Conservation (phyloP, 306 rosid genomes). For the Astragalus membranaceus region DNA sequence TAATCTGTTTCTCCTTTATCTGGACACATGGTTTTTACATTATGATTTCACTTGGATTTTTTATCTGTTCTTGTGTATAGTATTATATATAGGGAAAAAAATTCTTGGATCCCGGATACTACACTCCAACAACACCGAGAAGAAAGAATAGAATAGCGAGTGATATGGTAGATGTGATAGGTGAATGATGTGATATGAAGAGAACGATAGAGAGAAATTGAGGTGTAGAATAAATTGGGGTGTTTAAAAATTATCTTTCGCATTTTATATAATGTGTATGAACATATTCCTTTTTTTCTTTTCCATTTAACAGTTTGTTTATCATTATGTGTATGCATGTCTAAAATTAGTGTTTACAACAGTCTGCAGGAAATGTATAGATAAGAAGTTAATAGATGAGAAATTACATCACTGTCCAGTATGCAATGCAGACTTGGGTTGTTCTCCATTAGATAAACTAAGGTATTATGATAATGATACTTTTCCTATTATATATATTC, state of each 20-base stretch:
- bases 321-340: background rate
- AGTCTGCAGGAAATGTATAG: slow-evolving; percentile 78
- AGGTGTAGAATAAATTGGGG: no score
- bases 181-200: no score
- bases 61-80: no score
- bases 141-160: no score
- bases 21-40: background rate
- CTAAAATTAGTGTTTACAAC: slow-evolving; percentile 15
- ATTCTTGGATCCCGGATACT: no score
- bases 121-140: no score
- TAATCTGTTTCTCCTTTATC: background rate
- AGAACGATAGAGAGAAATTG: no score
- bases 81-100: no score
- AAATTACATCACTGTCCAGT: slow-evolving; percentile 37
- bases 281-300: background rate
- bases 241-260: no score
- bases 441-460: slow-evolving; percentile 49
- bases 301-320: background rate
- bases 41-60: no score
- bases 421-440: slow-evolving; percentile 53
- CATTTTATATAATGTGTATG: background rate
- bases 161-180: no score
- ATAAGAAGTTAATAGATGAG: slow-evolving; percentile 41
- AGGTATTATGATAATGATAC: slow-evolving; percentile 30
- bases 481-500: no score